phyloP scores from a whole-genome alignment of 2,329 filamentous ascomycete genomes.

The Fusarium phyllophilum region DNA sequence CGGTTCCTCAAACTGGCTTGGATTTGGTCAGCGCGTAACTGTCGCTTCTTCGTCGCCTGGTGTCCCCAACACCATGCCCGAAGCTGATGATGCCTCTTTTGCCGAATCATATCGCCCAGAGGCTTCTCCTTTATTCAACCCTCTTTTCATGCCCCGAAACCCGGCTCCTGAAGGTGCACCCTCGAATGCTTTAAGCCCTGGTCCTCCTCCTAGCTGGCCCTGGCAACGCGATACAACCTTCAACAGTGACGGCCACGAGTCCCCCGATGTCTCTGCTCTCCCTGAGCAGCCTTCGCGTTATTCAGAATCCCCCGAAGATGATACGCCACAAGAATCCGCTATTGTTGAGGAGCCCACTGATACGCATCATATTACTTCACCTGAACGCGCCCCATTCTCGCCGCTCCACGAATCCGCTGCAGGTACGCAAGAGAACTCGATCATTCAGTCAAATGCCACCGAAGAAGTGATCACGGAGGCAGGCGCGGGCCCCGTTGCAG shows the following conservation, averaged over 20 bases:
- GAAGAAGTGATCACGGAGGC: background rate
- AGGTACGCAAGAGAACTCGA: background rate
- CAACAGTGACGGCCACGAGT: constrained; percentile 6
- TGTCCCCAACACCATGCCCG: constrained; percentile 18
- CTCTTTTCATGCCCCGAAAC: constrained; percentile 14
- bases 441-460: background rate
- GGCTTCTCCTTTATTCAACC: constrained; percentile 39
- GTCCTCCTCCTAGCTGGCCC: constrained; percentile 21
- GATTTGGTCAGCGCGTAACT: constrained; percentile 29
- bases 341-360: background rate
- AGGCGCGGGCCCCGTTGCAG: background rate
- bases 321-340: background rate
- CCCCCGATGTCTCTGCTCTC: constrained; percentile 11
- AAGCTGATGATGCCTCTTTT: constrained; percentile 36
- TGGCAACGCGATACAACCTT: constrained; percentile 33
- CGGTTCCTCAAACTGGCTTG: constrained; percentile 31
- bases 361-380: background rate
- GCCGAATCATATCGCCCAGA: constrained; percentile 42
- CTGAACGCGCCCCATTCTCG: constrained; percentile 1
- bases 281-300: background rate
- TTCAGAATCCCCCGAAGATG: constrained; percentile 11
- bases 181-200: constrained; percentile 12
- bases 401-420: constrained; percentile 9
- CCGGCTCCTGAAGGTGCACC: constrained; percentile 11
- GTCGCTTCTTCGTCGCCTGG: constrained; percentile 32